Base-by-base conservation (phyloP, 2,329 filamentous ascomycete species). In the Colletotrichum spaethianum region DNA sequence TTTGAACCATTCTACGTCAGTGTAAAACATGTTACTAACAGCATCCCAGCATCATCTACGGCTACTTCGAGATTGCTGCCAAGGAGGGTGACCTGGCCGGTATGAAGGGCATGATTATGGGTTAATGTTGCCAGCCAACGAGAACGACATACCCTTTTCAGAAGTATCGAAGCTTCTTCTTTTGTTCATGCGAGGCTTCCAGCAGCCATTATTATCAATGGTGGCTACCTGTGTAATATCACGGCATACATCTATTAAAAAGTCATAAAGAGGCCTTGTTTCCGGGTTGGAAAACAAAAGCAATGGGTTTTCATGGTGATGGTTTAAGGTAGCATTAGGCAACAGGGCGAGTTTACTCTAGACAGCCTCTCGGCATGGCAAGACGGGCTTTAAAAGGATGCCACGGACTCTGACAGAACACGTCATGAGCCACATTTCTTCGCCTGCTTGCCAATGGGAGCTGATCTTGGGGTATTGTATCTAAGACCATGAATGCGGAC, bases 31-130 rank as follows among this genome's bases (percentile, higher is more conserved):
- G 36, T 66, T 75, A 73, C 84, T 82, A 79, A 83, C 76, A 77
- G 78, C 83, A 74, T n/a, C 20, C 20, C 77, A 97, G 94, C 74
- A 99, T 99, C 83, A 99, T 99, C 85, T 99, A 99, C 84, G 94
- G 95, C 76, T 99, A 99, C 88, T 99, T 99, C 80, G 96, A 99
- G 84, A 99, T 99, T 80, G 96, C 96, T 31, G 97, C 97, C 79
- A 98, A 98, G 87, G 96, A 99, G 86, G 96, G 96, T 79, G 96
- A 99, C 82, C 92, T 98, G 84, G 90, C 92, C 73, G 94, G 94
- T 76, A 91, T 92, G 89, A 92, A 92, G 84, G 91, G 91, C 69
- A 92, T 92, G 89, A 88, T 92, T 75, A 92, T 92, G 90, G 90
- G 90, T 78, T 92, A 88, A 87, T 75, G 56, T 73, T 71, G 31